Evolutionary conservation across 169 alveolate genomes (phyloP).

Genomic region (Amoebophrya sp.): DNA sequence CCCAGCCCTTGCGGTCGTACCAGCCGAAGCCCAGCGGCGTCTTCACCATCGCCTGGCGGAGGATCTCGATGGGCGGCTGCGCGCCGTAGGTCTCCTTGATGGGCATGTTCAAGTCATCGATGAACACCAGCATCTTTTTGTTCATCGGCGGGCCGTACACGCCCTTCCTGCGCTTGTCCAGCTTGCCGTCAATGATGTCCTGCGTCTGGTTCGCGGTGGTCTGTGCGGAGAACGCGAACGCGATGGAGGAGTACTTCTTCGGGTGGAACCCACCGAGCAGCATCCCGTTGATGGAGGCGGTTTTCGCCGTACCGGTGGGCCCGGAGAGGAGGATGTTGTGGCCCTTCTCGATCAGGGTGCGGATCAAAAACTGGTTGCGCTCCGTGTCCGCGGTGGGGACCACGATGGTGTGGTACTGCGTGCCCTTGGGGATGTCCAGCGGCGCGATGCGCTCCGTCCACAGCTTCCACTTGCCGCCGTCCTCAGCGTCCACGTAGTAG

Average conservation of each 20-base stretch:
- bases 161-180: conserved; percentile 83
- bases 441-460: conserved; percentile 47
- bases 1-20: conserved; percentile 76
- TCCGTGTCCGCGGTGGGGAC: conserved; percentile 83
- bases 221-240: conserved; percentile 86
- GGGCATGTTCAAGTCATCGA: conserved; percentile 90
- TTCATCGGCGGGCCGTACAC: conserved; percentile 81
- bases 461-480: conserved; percentile 50
- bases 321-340: conserved; percentile 80
- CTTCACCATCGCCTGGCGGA: conserved; percentile 77
- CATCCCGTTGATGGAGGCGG: conserved; percentile 67
- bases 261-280: conserved; percentile 58
- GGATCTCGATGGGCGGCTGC: conserved; percentile 85
- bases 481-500: conserved; percentile 41
- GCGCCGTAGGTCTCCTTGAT: conserved; percentile 86
- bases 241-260: conserved; percentile 65
- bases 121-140: conserved; percentile 77
- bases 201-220: conserved; percentile 81
- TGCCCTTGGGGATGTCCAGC: conserved; percentile 51
- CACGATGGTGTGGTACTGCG: conserved; percentile 71
- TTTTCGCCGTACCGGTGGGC: conserved; percentile 86
- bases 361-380: conserved; percentile 70
- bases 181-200: conserved; percentile 81
- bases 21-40: conserved; percentile 64
- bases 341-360: conserved; percentile 60